Conservation (phyloP, 2,329 filamentous ascomycete species). For the Fusarium sp. region DNA sequence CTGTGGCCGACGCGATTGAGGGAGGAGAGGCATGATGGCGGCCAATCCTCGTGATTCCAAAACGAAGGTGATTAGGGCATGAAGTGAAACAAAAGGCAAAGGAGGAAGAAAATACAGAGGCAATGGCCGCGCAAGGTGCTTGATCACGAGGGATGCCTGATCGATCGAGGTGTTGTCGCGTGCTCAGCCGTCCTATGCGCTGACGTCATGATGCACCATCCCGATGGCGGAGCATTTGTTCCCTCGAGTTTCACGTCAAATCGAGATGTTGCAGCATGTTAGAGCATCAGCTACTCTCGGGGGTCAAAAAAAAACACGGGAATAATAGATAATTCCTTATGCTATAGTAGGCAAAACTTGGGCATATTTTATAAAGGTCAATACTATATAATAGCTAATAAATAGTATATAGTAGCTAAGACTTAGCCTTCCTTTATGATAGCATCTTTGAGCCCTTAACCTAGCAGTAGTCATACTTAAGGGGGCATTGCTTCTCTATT, state of each 20-base stretch:
- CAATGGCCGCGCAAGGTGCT: background rate
- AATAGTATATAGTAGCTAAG: too few relatives aligned
- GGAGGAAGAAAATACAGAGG: background rate
- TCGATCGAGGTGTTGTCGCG: background rate
- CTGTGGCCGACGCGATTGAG: conserved; percentile 18
- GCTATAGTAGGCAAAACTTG: too few relatives aligned
- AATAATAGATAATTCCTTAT: too few relatives aligned
- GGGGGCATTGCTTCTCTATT: too few relatives aligned
- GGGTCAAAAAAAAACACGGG: too few relatives aligned
- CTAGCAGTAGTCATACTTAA: too few relatives aligned
- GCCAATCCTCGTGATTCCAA: background rate
- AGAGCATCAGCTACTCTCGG: too few relatives aligned
- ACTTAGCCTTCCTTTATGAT: too few relatives aligned
- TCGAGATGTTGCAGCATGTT: too few relatives aligned
- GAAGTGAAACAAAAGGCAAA: background rate
- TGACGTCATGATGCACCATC: conserved; percentile 5
- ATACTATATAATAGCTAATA: too few relatives aligned
- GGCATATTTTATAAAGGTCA: too few relatives aligned
- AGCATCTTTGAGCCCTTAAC: too few relatives aligned
- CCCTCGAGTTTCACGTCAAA: background rate
- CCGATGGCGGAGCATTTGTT: conserved; percentile 25
- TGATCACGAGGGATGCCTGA: conserved; percentile 8
- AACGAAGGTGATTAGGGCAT: background rate
- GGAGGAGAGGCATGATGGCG: conserved; percentile 40
- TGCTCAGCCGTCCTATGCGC: background rate